These are phyloP conservation scores for Venturiaceae sp. DNA, from an alignment of 2,329 filamentous ascomycete genomes.

Conservation along the genomic window DNA sequence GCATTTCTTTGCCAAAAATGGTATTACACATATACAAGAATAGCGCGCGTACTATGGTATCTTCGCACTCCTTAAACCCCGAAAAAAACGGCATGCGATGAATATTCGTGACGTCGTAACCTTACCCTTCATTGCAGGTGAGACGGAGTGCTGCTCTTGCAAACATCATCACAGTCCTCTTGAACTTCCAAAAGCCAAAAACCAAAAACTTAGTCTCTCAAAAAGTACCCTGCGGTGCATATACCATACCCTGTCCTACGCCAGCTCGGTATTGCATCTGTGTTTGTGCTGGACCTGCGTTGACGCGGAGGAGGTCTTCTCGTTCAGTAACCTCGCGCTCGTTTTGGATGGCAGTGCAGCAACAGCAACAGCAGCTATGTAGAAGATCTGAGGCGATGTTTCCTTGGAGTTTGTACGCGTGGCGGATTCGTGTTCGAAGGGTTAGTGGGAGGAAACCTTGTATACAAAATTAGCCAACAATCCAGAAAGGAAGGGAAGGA, in stretches of 20 bases:
- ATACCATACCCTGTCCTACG: slow-evolving; percentile 1
- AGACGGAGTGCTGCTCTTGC: background rate
- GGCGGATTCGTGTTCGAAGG: slow-evolving; percentile 28
- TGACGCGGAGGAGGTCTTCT: slow-evolving; percentile 29
- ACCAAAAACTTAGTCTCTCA: too few species aligned
- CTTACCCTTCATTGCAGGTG: too few species aligned
- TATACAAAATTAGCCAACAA: background rate
- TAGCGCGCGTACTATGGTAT: background rate
- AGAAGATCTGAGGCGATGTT: slow-evolving; percentile 23
- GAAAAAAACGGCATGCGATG: background rate
- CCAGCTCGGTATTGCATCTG: background rate
- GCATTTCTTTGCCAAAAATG: background rate
- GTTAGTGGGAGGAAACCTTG: slow-evolving; percentile 25
- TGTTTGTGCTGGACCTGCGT: slow-evolving; percentile 21
- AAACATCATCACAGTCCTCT: background rate
- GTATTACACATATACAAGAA: background rate
- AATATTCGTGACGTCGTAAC: background rate
- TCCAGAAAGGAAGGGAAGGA: background rate
- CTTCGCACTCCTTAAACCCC: background rate
- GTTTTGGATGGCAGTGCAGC: slow-evolving; percentile 32
- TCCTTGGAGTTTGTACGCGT: slow-evolving; percentile 33
- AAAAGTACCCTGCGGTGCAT: background rate
- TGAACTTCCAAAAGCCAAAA: too few species aligned
- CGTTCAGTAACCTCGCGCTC: slow-evolving; percentile 34
- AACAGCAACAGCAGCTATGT: slow-evolving; percentile 28